Conservation (phyloP, 2,329 filamentous ascomycete genomes). For the Ascochyta clinopodiicola region DNA sequence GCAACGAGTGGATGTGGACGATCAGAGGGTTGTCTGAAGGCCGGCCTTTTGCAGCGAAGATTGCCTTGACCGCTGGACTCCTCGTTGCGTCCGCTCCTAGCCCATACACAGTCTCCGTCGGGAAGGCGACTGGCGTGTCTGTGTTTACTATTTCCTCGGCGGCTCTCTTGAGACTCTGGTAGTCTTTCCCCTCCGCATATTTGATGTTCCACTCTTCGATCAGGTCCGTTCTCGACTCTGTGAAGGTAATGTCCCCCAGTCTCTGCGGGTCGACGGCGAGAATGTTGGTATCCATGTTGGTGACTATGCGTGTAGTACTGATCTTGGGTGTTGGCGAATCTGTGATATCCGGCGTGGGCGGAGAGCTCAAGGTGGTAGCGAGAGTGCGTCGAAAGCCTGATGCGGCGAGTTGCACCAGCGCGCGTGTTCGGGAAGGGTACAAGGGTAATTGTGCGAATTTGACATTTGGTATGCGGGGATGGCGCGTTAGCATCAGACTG, state of each 20-base stretch:
- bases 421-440: slow-evolving; percentile 21
- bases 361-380: slow-evolving; percentile 35
- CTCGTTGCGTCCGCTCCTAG: slow-evolving; percentile 95
- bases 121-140: slow-evolving; percentile 86
- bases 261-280: slow-evolving; percentile 51
- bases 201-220: slow-evolving; percentile 46
- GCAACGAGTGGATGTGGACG: slow-evolving; percentile 83
- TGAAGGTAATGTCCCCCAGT: slow-evolving; percentile 47
- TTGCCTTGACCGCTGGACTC: slow-evolving; percentile 82
- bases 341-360: slow-evolving; percentile 1
- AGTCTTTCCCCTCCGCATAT: slow-evolving; percentile 52
- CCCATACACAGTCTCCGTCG: slow-evolving; percentile 97
- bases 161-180: slow-evolving; percentile 66
- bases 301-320: background rate
- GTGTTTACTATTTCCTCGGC: slow-evolving; percentile 69
- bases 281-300: slow-evolving; percentile 47
- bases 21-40: slow-evolving; percentile 96
- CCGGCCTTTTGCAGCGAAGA: slow-evolving; percentile 87
- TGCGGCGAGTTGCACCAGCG: slow-evolving; percentile 37
- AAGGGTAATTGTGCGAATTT: slow-evolving; percentile 24
- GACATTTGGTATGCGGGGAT: slow-evolving; percentile 46
- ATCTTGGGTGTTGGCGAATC: background rate
- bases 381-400: slow-evolving; percentile 18
- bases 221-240: slow-evolving; percentile 38
- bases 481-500: slow-evolving; percentile 41